phyloP scores from a whole-genome alignment of 1,284 basidiomycete genomes.

The Ceratobasidium sp. region DNA sequence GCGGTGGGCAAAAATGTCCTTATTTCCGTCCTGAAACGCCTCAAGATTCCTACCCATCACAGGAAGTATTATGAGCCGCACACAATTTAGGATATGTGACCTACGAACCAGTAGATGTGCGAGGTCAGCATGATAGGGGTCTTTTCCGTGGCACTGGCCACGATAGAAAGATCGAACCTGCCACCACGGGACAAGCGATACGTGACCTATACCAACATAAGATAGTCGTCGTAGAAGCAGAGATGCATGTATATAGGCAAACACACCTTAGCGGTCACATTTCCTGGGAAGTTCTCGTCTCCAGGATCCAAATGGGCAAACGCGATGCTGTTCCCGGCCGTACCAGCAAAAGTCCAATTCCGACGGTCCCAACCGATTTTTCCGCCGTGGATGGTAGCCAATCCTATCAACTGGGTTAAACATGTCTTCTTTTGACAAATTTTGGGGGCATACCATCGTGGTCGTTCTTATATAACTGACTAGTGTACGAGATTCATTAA shows the following conservation, averaged over 20 bases:
- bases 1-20: constrained; percentile 61
- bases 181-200: constrained; percentile 65
- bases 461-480: constrained; percentile 61
- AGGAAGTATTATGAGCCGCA: constrained; percentile 59
- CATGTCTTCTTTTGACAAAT: neutral
- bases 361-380: constrained; percentile 65
- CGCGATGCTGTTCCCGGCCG: constrained; percentile 62
- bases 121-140: constrained; percentile 69
- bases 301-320: constrained; percentile 65
- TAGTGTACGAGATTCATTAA: neutral
- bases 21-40: constrained; percentile 63
- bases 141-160: constrained; percentile 64
- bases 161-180: constrained; percentile 61
- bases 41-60: constrained; percentile 65
- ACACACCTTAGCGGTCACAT: constrained; percentile 62
- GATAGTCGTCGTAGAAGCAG: neutral
- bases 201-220: constrained; percentile 58
- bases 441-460: constrained; percentile 55
- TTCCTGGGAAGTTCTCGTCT: constrained; percentile 69
- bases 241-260: neutral
- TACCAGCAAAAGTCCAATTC: constrained; percentile 65
- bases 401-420: constrained; percentile 40
- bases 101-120: constrained; percentile 56
- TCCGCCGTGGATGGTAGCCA: constrained; percentile 68
- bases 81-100: neutral